Evolutionary conservation across 2,329 filamentous ascomycete genomes (phyloP), one percentile per base, ranked within the genome.

Genomic region (Aphanoascus verrucosus): DNA sequence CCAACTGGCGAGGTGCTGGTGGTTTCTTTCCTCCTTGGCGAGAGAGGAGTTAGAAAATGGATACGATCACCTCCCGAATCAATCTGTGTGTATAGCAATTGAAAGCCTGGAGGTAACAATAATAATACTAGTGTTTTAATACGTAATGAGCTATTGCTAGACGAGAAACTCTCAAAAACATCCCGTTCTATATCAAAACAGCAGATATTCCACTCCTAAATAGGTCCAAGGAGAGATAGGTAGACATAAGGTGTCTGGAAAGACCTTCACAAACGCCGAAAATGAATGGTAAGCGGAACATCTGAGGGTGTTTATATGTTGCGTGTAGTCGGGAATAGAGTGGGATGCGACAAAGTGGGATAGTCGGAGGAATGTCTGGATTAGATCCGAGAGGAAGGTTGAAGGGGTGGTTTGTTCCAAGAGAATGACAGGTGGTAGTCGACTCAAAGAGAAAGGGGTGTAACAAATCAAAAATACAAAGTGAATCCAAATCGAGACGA

Each of bases 211-310:
- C 38, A 35, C 28, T 14, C 41, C 35, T 17, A 32, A 41, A 51
- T 15, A 44, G 28, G n/a, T 34, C 15, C 19, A 51, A 44, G 28
- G 49, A 50, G 49, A 51, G 49, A 51, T 11, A 23, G n/a, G 15
- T n/a, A 17, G 43, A 41, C 23, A 28, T n/a, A 28, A 28, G 3
- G 15, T 17, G 23, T 40, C 6, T 15, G 34, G 28, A 38, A 14
- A 38, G 42, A 19, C 20, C 19, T 32, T 37, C 23, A 23, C 9
- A 34, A 52, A 46, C 41, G 42, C 41, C 40, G 8, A 7, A 28
- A 28, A 38, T 19, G 8, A 46, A 40, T 40, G 31, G 19, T 23
- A 38, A 15, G 42, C 31, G 17, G 28, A 23, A 7, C 32, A 12
- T 15, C 19, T 15, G n/a, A 17, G n/a, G 19, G 7, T 28, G 7